phyloP scores from a whole-genome alignment of 345 rosid genomes.

The Eutrema yunnanense region DNA sequence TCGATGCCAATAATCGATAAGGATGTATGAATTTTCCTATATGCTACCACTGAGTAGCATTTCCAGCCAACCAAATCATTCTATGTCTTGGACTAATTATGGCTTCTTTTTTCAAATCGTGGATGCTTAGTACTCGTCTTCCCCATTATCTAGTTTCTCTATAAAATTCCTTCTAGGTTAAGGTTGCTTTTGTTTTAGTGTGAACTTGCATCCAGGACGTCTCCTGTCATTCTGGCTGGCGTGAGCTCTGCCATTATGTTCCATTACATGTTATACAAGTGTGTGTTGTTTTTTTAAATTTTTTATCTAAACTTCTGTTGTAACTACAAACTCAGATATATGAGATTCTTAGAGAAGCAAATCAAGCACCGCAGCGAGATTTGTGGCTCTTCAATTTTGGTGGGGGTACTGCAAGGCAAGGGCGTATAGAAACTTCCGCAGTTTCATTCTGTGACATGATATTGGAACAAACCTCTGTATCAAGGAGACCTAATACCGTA shows the following conservation, averaged over 20 bases:
- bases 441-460: conserved; percentile 21
- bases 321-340: conserved; percentile 38
- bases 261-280: neutral
- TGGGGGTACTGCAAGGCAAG: conserved; percentile 30
- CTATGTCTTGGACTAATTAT: neutral
- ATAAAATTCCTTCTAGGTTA: neutral
- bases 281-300: neutral
- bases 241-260: conserved; percentile 1
- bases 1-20: too few relatives aligned
- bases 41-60: neutral
- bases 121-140: conserved; percentile 3
- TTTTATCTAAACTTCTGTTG: neutral
- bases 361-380: conserved; percentile 36
- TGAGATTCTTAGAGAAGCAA: conserved; percentile 62
- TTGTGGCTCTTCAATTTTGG: conserved; percentile 48
- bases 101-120: neutral
- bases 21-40: neutral
- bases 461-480: conserved; percentile 18
- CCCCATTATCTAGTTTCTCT: neutral
- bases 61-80: too few relatives aligned
- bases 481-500: conserved; percentile 31
- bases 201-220: neutral
- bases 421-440: conserved; percentile 26
- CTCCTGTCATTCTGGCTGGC: neutral
- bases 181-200: neutral